These are phyloP conservation scores for Vitis hybrid DNA, from an alignment of 177 flowering plant species.

Conservation along the genomic window DNA sequence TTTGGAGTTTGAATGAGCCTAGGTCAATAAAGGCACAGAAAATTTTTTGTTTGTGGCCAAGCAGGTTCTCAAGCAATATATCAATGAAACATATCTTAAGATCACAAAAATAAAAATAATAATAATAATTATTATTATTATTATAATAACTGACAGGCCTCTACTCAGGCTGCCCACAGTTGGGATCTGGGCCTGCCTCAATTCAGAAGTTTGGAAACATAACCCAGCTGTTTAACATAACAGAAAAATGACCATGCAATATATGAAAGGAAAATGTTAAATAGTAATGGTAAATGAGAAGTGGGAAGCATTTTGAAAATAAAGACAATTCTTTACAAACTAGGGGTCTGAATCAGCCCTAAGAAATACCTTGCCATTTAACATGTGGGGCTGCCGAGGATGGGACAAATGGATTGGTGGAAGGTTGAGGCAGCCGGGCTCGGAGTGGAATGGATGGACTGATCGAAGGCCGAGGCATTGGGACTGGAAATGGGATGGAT, in stretches of 20 bases:
- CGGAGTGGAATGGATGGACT: too few species aligned
- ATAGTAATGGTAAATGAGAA: background rate
- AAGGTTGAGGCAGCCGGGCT: too few species aligned
- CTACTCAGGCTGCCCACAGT: background rate
- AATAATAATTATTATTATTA: too few species aligned
- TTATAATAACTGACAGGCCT: background rate
- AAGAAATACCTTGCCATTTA: conserved; percentile 3
- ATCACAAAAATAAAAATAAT: background rate
- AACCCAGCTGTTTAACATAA: background rate
- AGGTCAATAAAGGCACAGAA: background rate
- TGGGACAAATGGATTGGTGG: background rate
- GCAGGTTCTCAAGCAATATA: background rate
- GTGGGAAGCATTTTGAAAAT: background rate
- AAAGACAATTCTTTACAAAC: background rate
- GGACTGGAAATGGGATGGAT: background rate
- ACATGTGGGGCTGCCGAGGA: background rate
- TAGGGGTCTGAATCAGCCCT: background rate
- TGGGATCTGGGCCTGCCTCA: background rate
- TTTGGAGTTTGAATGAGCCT: background rate
- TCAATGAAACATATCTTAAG: background rate
- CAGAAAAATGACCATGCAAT: background rate
- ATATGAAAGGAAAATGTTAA: background rate
- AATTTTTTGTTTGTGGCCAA: background rate
- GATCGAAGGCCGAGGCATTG: too few species aligned
- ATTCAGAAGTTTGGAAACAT: background rate